Conservation (phyloP, 148 eudicot species). For the Silene conica region DNA sequence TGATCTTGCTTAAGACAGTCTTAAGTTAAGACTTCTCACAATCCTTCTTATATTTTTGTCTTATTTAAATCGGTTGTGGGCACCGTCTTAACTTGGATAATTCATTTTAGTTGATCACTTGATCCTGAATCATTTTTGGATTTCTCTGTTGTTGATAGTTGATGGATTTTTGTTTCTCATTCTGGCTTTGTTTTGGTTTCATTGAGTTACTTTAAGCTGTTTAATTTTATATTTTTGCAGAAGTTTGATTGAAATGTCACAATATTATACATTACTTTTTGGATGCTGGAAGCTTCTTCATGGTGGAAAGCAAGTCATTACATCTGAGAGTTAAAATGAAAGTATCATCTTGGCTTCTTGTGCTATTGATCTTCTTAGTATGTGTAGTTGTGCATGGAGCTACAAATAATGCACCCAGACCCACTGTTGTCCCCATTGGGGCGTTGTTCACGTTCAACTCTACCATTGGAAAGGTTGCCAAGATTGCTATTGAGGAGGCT, state of each 20-base stretch:
- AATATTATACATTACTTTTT: slow-evolving; percentile 14
- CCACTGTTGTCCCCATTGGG: slow-evolving; percentile 71
- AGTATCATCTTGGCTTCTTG: slow-evolving; percentile 28
- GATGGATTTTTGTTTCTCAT: neutral
- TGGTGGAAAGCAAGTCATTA: slow-evolving; percentile 22
- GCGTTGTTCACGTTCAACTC: slow-evolving; percentile 82
- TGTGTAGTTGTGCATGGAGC: slow-evolving; percentile 39
- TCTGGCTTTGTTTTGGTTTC: neutral
- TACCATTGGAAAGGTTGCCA: slow-evolving; percentile 80
- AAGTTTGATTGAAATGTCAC: slow-evolving; percentile 24
- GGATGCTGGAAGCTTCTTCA: slow-evolving; percentile 15
- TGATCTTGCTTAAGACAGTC: too few species aligned
- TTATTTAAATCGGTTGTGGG: too few species aligned
- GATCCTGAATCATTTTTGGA: neutral
- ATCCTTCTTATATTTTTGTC: too few species aligned
- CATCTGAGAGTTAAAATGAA: slow-evolving; percentile 36
- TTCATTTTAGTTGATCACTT: neutral
- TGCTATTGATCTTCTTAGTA: slow-evolving; percentile 29
- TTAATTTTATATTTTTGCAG: slow-evolving; percentile 15
- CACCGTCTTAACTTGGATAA: too few species aligned
- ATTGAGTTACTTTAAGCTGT: slow-evolving; percentile 16
- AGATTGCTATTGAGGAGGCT: slow-evolving; percentile 81
- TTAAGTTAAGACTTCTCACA: too few species aligned
- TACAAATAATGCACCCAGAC: slow-evolving; percentile 46
- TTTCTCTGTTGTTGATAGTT: neutral